Conservation (phyloP, 768 basidiomycete genomes). For the Tricholoma saponaceum region DNA sequence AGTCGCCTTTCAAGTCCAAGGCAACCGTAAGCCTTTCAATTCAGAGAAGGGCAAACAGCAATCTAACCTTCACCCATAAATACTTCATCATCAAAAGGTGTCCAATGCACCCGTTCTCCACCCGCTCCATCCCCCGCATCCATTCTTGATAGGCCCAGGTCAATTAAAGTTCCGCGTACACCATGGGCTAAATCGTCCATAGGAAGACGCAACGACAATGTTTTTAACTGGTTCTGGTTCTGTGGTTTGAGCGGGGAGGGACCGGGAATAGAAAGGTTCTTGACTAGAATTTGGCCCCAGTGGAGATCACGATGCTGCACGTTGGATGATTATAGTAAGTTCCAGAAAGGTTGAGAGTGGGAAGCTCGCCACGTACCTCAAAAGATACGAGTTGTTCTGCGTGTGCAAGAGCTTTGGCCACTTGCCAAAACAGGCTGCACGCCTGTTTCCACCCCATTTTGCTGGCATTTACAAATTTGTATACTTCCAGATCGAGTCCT, state of each 20-base stretch:
- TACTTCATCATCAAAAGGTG: constrained; percentile 81
- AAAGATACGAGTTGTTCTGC: constrained; percentile 83
- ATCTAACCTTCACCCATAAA: constrained; percentile 84
- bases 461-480: constrained; percentile 52
- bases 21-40: not conserved
- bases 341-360: not conserved
- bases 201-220: constrained; percentile 24
- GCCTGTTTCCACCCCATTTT: constrained; percentile 83
- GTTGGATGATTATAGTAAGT: not conserved
- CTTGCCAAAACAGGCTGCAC: constrained; percentile 88
- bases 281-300: constrained; percentile 93
- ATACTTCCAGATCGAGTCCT: constrained; percentile 87
- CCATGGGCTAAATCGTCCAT: constrained; percentile 72
- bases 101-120: constrained; percentile 58
- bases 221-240: constrained; percentile 27
- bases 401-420: constrained; percentile 66
- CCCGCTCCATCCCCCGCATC: constrained; percentile 47
- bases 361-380: constrained; percentile 56
- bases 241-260: constrained; percentile 29
- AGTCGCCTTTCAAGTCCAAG: constrained; percentile 53
- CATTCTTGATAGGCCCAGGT: constrained; percentile 90
- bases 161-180: constrained; percentile 82
- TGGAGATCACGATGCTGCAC: constrained; percentile 96
- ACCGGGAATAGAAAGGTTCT: constrained; percentile 34
- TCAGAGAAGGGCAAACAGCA: not conserved